Percentiles rank a stretch among this genome's conserved stretches.
These are phyloP conservation scores for Oehlia diaphana DNA, from an alignment of 192 early-diverging fungal genomes.

Conservation along the genomic window DNA sequence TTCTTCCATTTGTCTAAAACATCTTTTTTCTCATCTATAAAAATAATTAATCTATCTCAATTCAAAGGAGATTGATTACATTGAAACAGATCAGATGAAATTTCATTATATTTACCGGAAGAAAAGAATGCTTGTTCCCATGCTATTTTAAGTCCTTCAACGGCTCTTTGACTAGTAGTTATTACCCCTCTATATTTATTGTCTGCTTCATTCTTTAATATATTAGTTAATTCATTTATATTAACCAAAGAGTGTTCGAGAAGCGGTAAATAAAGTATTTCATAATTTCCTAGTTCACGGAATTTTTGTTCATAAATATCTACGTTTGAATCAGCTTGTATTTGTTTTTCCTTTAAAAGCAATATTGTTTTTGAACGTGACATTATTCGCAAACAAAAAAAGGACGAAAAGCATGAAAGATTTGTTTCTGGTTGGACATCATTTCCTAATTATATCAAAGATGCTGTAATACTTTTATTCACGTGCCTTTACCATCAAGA, in stretches of 20 bases:
- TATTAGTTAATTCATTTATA: slow-evolving; percentile 15
- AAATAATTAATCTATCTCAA: too few relatives aligned
- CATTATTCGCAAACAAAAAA: neutral
- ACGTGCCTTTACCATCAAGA: too few relatives aligned
- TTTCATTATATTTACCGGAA: slow-evolving; percentile 6
- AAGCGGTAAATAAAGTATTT: slow-evolving; percentile 33
- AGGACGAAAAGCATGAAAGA: too few relatives aligned
- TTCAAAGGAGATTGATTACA: too few relatives aligned
- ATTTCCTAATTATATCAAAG: too few relatives aligned
- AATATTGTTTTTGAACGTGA: neutral
- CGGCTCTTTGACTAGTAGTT: slow-evolving; percentile 44
- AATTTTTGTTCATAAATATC: neutral
- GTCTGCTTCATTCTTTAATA: slow-evolving; percentile 27
- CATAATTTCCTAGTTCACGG: neutral
- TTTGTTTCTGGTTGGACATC: too few relatives aligned
- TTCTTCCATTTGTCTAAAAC: slow-evolving; percentile 31
- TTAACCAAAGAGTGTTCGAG: slow-evolving; percentile 23
- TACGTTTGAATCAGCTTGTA: neutral
- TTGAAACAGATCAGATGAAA: too few relatives aligned
- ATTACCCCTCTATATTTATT: slow-evolving; percentile 36
- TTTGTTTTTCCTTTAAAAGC: neutral
- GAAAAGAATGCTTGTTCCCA: slow-evolving; percentile 18
- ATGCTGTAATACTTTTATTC: too few relatives aligned
- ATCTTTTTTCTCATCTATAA: neutral
- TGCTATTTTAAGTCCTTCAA: slow-evolving; percentile 39